Evolutionary conservation across 1,139 yeast genomes (phyloP).

Genomic region (Sugiyamaella sp.): DNA sequence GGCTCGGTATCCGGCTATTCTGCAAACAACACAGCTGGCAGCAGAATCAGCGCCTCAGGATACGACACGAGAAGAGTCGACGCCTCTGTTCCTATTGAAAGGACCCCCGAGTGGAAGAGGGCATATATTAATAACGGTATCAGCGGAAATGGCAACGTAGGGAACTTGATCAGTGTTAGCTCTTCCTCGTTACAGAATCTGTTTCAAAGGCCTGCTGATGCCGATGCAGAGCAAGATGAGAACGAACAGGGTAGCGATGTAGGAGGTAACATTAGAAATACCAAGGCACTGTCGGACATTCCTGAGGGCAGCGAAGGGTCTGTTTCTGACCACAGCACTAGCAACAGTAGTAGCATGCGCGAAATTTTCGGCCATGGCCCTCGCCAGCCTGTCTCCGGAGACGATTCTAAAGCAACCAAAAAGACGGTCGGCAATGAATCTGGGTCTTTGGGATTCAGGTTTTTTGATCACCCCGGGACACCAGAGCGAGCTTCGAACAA

Average conservation of each 20-base stretch:
- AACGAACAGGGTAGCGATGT: background rate
- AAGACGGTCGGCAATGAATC: constrained; percentile 10
- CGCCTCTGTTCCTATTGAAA: constrained; percentile 5
- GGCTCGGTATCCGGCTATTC: background rate
- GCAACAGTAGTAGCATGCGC: background rate
- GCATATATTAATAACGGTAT: constrained; percentile 13
- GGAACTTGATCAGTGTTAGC: constrained; percentile 1
- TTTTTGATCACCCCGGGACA: constrained; percentile 1
- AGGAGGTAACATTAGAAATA: background rate
- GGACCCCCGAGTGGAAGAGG: constrained; percentile 26
- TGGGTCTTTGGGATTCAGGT: constrained; percentile 11
- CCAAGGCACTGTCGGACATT: constrained; percentile 13
- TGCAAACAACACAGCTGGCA: background rate
- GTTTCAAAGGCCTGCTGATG: constrained; percentile 5
- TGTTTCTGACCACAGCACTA: background rate
- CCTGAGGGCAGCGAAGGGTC: constrained; percentile 15
- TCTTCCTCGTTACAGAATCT: constrained; percentile 17
- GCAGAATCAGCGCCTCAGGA: background rate
- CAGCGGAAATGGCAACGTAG: background rate
- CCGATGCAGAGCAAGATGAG: background rate
- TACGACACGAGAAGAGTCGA: constrained; percentile 18
- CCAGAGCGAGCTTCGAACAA: too few species aligned
- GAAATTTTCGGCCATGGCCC: background rate
- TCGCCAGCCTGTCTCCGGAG: background rate
- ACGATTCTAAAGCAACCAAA: background rate